Evolutionary conservation across 345 rosid genomes (phyloP).

Genomic region (Theobroma cacao): DNA sequence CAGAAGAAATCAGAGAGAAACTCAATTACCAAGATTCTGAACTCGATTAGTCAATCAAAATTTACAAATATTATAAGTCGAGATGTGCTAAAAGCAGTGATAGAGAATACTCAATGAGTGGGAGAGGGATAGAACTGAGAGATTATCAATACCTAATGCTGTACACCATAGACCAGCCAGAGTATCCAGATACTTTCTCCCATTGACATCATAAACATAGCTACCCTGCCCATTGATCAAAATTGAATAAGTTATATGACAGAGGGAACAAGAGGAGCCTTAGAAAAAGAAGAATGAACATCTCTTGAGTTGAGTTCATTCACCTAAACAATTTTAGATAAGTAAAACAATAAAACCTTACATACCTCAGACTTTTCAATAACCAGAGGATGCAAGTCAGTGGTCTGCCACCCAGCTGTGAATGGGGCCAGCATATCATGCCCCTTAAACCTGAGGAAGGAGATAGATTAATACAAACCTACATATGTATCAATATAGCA

Average conservation of each 20-base stretch:
- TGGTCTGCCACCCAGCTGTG: slow-evolving; percentile 93
- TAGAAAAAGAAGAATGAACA: neutral
- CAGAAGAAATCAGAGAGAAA: too few species aligned
- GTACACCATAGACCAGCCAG: slow-evolving; percentile 98
- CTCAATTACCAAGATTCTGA: too few species aligned
- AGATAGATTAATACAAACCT: slow-evolving; percentile 1
- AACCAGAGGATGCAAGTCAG: slow-evolving; percentile 74
- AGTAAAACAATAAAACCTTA: neutral
- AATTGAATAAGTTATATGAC: slow-evolving; percentile 6
- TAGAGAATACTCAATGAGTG: neutral
- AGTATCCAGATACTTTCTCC: slow-evolving; percentile 92
- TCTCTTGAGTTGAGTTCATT: neutral
- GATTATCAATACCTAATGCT: slow-evolving; percentile 59
- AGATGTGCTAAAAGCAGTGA: neutral
- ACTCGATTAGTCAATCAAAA: neutral
- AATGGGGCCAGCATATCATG: slow-evolving; percentile 99
- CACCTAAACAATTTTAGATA: neutral
- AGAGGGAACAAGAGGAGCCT: neutral
- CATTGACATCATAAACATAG: slow-evolving; percentile 73
- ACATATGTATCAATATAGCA: neutral
- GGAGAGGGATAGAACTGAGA: neutral
- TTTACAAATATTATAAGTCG: neutral
- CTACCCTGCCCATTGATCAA: slow-evolving; percentile 54
- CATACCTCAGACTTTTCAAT: slow-evolving; percentile 82
- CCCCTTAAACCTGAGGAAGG: slow-evolving; percentile 67